Conservation (phyloP, 441 rosid species). For the Raphanus hybrid region DNA sequence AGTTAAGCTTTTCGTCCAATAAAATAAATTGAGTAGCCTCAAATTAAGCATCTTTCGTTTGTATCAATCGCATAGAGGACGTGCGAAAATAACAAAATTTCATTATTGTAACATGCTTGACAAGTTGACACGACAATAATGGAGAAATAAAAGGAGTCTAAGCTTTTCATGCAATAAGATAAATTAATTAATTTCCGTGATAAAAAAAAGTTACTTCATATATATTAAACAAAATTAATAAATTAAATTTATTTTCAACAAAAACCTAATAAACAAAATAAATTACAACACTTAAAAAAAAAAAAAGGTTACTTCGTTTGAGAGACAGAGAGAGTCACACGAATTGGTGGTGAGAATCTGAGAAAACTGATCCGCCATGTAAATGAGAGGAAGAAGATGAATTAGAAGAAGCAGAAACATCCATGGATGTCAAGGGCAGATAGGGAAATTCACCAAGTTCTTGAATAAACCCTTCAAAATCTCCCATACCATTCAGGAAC, state of each 20-base stretch:
- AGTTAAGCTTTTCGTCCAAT: background rate
- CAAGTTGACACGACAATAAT: conserved; percentile 3
- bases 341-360: conserved; percentile 34
- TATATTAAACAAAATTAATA: conserved; percentile 4
- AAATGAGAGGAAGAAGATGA: conserved; percentile 39
- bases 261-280: conserved; percentile 26
- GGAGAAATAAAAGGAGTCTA: background rate
- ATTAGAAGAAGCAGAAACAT: conserved; percentile 41
- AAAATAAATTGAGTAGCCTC: background rate
- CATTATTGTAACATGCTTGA: background rate
- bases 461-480: conserved; percentile 74
- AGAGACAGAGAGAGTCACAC: conserved; percentile 17
- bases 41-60: background rate
- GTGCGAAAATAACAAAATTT: background rate
- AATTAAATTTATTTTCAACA: conserved; percentile 22
- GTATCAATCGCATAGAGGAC: background rate
- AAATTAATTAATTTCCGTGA: background rate
- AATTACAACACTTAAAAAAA: background rate
- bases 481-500: conserved; percentile 58
- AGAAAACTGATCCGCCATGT: conserved; percentile 36
- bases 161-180: background rate
- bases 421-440: conserved; percentile 46
- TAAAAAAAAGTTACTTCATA: too few relatives aligned
- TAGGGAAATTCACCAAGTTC: conserved; percentile 70
- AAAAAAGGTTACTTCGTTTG: background rate